Evolutionary conservation across 768 basidiomycete genomes (phyloP).

Genomic region (Pulveroboletus sp.): DNA sequence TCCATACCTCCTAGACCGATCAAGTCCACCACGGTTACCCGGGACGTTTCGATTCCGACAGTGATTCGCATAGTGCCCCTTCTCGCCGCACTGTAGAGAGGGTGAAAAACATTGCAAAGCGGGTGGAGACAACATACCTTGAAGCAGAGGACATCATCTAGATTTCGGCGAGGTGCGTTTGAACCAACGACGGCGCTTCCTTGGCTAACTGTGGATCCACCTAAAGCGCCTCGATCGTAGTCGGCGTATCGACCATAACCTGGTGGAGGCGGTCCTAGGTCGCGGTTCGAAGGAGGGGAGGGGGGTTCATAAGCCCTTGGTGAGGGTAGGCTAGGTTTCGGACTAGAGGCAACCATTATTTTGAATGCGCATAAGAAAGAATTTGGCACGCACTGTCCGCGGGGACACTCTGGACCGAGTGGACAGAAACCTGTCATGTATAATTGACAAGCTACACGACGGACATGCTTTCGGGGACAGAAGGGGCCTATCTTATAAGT

Average conservation of each 20-base stretch:
- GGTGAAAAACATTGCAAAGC: constrained; percentile 1
- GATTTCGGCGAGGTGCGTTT: constrained; percentile 58
- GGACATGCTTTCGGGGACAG: constrained; percentile 90
- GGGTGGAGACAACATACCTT: constrained; percentile 49
- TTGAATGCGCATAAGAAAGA: constrained; percentile 4
- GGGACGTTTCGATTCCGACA: constrained; percentile 90
- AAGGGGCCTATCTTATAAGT: constrained; percentile 55
- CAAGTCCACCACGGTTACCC: constrained; percentile 83
- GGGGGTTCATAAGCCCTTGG: constrained; percentile 76
- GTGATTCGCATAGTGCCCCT: constrained; percentile 93
- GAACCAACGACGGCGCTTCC: constrained; percentile 30
- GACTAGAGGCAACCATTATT: constrained; percentile 43
- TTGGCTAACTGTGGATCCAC: constrained; percentile 25
- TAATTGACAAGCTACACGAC: constrained; percentile 83
- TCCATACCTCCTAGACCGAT: constrained; percentile 39
- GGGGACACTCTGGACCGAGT: constrained; percentile 79
- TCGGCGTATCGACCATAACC: constrained; percentile 85
- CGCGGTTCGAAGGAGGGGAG: constrained; percentile 67
- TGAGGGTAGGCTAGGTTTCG: constrained; percentile 69
- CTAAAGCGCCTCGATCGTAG: constrained; percentile 52
- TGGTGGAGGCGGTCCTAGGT: constrained; percentile 87
- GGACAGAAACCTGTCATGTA: constrained; percentile 95
- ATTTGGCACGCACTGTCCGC: constrained; percentile 71
- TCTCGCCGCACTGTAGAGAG: constrained; percentile 69
- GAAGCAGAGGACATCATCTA: constrained; percentile 84